phyloP scores from a whole-genome alignment of 2,329 filamentous ascomycete species.

The Cladosporium sp. region DNA sequence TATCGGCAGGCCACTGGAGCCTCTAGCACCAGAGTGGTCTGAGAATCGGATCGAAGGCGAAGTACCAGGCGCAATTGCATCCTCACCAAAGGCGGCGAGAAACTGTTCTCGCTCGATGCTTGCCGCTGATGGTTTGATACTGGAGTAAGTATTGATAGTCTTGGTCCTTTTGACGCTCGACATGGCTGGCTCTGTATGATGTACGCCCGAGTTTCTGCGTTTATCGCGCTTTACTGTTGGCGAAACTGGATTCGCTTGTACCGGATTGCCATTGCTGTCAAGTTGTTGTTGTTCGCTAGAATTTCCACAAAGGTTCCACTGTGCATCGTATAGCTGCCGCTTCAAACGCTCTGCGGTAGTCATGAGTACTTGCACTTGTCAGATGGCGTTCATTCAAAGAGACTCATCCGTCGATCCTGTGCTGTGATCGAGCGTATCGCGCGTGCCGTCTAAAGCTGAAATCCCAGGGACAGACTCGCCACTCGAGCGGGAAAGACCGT shows the following conservation, averaged over 20 bases:
- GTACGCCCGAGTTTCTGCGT: slow-evolving; percentile 18
- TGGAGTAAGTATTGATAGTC: slow-evolving; percentile 13
- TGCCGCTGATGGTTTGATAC: neutral
- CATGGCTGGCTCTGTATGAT: slow-evolving; percentile 8
- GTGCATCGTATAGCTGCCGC: slow-evolving; percentile 21
- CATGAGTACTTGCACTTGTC: slow-evolving; percentile 6
- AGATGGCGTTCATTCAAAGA: neutral
- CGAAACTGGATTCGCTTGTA: slow-evolving; percentile 12
- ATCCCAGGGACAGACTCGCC: neutral
- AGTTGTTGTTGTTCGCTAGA: slow-evolving; percentile 8
- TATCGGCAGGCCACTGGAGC: slow-evolving; percentile 24
- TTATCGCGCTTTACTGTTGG: slow-evolving; percentile 17
- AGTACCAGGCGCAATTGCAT: slow-evolving; percentile 11
- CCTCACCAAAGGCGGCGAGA: slow-evolving; percentile 14
- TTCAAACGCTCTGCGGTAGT: slow-evolving; percentile 17
- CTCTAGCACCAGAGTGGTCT: slow-evolving; percentile 18
- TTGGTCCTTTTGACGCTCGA: slow-evolving; percentile 21
- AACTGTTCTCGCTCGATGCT: neutral
- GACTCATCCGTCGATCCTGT: slow-evolving; percentile 19
- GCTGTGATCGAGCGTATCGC: slow-evolving; percentile 14
- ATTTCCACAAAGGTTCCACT: slow-evolving; percentile 21
- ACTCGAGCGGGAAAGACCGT: neutral
- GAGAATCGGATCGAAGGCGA: slow-evolving; percentile 19
- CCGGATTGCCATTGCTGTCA: slow-evolving; percentile 7
- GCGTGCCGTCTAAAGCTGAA: slow-evolving; percentile 8